Evolutionary conservation across 116 monocot species (phyloP), one percentile per base, ranked within the genome.

Genomic region (Trichopus zeylanicus): DNA sequence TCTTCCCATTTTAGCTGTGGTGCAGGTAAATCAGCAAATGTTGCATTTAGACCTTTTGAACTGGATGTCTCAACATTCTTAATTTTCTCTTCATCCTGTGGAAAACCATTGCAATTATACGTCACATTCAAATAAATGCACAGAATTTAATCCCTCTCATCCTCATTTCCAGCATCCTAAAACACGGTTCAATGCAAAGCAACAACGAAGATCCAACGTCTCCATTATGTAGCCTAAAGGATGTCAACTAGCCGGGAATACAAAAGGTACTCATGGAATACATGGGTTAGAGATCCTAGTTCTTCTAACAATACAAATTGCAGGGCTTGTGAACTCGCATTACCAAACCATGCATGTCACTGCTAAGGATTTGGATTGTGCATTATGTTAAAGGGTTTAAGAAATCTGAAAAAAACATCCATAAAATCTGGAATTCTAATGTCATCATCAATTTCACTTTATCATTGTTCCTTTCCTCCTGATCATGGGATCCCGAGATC

Each of bases 1-100:
- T 84, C 82, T 53, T 98, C 85, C 98, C 98, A 98, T 54, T 91
- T 56, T 48, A 91, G 47, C 23, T 73, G 31, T 30, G 82, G 82
- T 35, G 80, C 91, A n/a, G 82, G 88, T 63, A 97, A 25, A 73
- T 97, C 97, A 18, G 79, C 75, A 70, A 85, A 91, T 18, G 91
- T 97, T 56, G 80, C 74, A 73, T 84, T 90, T 30, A 74, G 39
- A 56, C 51, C 72, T 35, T 66, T 65, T 7, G 37, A 25, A 24
- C 18, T 32, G 48, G n/a, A 11, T 35, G 6, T 15, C 58, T 53
- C 54, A 4, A 54, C 61, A 23, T 55, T 23, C 39, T 67, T 58
- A 6, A 1, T 47, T 27, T 54, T 69, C n/a, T 62, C 59, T 19
- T 62, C 67, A 55, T 21, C 6, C 75, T 82, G 57, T 21, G 53